Evolutionary conservation across 805 yeast species (phyloP).

Genomic region (Yarrowia bubula): DNA sequence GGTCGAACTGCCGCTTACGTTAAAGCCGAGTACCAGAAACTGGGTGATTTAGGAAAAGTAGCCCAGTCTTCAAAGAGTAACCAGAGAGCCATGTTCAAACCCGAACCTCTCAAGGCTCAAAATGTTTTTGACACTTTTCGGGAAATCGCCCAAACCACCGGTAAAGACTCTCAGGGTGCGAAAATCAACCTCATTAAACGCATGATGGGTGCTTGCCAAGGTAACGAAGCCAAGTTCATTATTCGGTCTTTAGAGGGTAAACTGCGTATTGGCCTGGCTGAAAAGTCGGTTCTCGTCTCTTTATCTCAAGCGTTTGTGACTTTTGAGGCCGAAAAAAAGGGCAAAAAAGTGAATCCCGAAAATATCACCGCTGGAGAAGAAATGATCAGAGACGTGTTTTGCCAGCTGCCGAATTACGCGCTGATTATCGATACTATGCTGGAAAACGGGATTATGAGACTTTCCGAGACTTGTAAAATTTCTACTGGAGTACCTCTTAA

Average conservation of each 20-base stretch:
- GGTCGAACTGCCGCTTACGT: constrained; percentile 74
- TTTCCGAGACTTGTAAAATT: constrained; percentile 66
- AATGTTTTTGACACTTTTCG: constrained; percentile 72
- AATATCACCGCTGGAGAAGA: constrained; percentile 67
- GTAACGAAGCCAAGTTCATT: constrained; percentile 84
- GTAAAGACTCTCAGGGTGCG: constrained; percentile 74
- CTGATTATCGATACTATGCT: constrained; percentile 65
- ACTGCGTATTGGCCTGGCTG: constrained; percentile 88
- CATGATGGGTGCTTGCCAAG: constrained; percentile 81
- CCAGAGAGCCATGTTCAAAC: constrained; percentile 92
- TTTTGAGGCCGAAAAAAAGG: constrained; percentile 49
- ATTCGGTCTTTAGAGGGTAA: constrained; percentile 92
- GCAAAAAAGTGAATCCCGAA: constrained; percentile 43
- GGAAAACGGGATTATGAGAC: constrained; percentile 62
- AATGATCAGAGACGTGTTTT: constrained; percentile 76
- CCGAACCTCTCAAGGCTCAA: constrained; percentile 70
- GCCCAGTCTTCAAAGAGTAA: constrained; percentile 79
- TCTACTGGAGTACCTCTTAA: constrained; percentile 93
- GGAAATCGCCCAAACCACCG: constrained; percentile 73
- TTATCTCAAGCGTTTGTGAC: constrained; percentile 77
- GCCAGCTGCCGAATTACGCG: constrained; percentile 88
- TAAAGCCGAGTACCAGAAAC: constrained; percentile 68
- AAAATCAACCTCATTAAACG: constrained; percentile 78
- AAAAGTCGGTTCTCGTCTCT: constrained; percentile 81
- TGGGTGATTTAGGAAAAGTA: constrained; percentile 88